Conservation (phyloP, 495 filamentous ascomycete genomes). For the Neurospora sp. region DNA sequence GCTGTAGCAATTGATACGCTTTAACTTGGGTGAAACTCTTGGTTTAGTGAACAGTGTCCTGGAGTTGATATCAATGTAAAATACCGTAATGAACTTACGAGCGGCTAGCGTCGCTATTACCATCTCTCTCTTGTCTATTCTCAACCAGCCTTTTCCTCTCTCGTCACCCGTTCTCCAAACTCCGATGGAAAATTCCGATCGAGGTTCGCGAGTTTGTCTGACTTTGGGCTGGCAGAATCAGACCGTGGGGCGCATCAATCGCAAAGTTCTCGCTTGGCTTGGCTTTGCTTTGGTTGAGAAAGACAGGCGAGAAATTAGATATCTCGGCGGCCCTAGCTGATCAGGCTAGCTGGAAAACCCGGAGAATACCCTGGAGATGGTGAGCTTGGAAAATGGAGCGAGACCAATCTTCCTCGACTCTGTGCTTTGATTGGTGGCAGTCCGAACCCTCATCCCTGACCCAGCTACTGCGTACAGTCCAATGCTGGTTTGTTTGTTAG, state of each 20-base stretch:
- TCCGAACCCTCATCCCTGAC: not conserved
- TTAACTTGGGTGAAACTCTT: not conserved
- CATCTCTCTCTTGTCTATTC: not conserved
- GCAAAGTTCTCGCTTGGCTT: not conserved
- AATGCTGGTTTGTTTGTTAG: too few species aligned
- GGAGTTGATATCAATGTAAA: not conserved
- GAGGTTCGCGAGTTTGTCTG: not conserved
- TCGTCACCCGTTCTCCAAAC: not conserved
- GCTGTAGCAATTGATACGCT: not conserved
- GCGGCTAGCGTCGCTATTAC: not conserved
- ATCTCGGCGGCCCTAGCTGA: not conserved
- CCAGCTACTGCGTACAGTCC: too few species aligned
- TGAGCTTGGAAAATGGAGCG: not conserved
- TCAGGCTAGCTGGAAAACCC: not conserved
- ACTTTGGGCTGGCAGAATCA: not conserved
- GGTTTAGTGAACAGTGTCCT: not conserved
- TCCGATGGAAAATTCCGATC: not conserved
- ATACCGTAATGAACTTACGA: not conserved
- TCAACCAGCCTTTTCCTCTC: not conserved
- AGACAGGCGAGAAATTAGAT: not conserved
- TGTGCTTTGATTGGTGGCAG: not conserved
- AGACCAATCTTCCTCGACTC: not conserved
- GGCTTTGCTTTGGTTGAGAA: not conserved
- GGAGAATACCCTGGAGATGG: not conserved
- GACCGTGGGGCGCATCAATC: not conserved